phyloP scores from a whole-genome alignment of 1,284 basidiomycete genomes.

The Calocybe gambosa region DNA sequence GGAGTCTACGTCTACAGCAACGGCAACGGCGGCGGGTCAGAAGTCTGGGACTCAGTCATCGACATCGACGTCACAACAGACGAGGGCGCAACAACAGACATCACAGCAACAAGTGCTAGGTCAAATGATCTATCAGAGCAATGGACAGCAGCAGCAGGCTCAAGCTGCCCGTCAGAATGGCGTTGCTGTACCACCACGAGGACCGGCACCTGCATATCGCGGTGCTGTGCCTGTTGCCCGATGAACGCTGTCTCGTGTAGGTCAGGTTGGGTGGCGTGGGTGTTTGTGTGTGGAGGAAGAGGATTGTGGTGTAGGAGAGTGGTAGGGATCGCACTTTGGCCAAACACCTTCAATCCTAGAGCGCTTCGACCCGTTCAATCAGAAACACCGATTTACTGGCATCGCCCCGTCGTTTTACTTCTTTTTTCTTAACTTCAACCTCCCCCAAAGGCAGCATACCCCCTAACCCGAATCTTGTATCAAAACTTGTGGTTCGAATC shows the following conservation, averaged over 20 bases:
- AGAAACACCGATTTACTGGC: no score
- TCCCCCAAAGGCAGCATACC: no score
- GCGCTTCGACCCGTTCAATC: no score
- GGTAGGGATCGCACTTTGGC: no score
- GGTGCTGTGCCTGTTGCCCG: slow-evolving; percentile 28
- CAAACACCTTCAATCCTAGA: no score
- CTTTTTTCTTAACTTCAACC: no score
- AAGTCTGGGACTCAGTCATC: slow-evolving; percentile 20
- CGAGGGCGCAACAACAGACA: slow-evolving; percentile 10
- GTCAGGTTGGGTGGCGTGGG: no score
- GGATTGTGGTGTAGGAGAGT: no score
- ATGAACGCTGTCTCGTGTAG: slow-evolving; percentile 16
- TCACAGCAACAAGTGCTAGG: slow-evolving; percentile 13
- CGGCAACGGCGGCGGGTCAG: slow-evolving; percentile 23
- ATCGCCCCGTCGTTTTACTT: no score
- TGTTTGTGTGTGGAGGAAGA: no score
- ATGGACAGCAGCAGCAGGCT: slow-evolving; percentile 19
- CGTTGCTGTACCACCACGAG: slow-evolving; percentile 19
- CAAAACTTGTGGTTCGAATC: no score
- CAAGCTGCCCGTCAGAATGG: slow-evolving; percentile 24
- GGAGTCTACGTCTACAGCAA: slow-evolving; percentile 22
- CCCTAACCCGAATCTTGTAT: no score
- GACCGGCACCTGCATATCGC: slow-evolving; percentile 24
- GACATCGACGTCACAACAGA: slow-evolving; percentile 9
- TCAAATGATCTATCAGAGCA: slow-evolving; percentile 20